Evolutionary conservation across 2,329 filamentous ascomycete genomes (phyloP).

Genomic region (Apiospora kogelbergensis): DNA sequence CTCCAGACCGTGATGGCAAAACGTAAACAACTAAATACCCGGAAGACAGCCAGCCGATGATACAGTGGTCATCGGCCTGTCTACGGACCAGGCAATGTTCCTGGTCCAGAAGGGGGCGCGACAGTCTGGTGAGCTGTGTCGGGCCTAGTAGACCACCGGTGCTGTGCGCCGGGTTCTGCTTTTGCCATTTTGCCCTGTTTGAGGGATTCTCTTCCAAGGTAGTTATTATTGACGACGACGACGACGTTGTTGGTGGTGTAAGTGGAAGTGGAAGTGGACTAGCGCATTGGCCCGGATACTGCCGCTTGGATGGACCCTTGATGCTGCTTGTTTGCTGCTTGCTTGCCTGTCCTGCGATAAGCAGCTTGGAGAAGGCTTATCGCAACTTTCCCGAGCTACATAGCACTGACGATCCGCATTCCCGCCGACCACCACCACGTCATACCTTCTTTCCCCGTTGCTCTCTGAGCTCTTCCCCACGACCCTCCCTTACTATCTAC

Average conservation of each 20-base stretch:
- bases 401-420: neutral
- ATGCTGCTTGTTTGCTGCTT: neutral
- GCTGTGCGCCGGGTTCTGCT: neutral
- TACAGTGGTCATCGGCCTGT: constrained; percentile 3
- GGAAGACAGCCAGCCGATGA: neutral
- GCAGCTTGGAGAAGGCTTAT: constrained; percentile 4
- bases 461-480: neutral
- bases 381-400: neutral
- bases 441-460: neutral
- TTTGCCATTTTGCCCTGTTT: neutral
- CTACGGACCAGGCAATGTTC: neutral
- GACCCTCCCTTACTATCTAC: neutral
- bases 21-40: constrained; percentile 4
- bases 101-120: neutral
- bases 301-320: neutral
- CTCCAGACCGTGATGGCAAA: constrained; percentile 3
- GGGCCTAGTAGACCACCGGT: constrained; percentile 1
- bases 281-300: neutral
- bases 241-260: neutral
- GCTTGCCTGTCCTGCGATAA: neutral
- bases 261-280: no score
- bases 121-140: constrained; percentile 5
- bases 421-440: neutral
- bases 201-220: neutral
- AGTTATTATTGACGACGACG: no score